Evolutionary conservation across 2,329 filamentous ascomycete species (phyloP).

Genomic region (Trichoderma citrinoviride): DNA sequence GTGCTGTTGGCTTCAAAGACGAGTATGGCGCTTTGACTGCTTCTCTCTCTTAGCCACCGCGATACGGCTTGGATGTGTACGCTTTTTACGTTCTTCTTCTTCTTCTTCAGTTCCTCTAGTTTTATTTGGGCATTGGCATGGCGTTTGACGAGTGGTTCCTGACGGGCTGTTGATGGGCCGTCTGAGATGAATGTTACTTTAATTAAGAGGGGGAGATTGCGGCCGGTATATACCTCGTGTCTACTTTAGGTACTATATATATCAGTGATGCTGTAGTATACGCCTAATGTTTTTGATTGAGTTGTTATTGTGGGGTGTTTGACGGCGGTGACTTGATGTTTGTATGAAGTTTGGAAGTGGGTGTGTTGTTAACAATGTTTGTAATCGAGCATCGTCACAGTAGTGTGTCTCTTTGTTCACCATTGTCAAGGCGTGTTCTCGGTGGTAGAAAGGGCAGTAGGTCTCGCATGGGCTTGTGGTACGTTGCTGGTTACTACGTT

Average conservation of each 20-base stretch:
- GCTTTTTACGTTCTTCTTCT: slow-evolving; percentile 21
- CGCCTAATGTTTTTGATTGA: not conserved
- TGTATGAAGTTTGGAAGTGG: too few relatives aligned
- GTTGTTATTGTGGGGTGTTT: too few relatives aligned
- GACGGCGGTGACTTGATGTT: too few relatives aligned
- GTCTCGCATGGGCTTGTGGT: too few relatives aligned
- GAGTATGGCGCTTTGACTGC: not conserved
- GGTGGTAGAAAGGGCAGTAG: too few relatives aligned
- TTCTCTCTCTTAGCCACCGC: not conserved
- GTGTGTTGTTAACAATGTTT: too few relatives aligned
- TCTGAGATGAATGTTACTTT: slow-evolving; percentile 6
- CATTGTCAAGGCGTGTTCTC: too few relatives aligned
- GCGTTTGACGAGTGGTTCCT: slow-evolving; percentile 25
- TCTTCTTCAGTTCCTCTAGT: not conserved
- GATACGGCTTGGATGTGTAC: slow-evolving; percentile 1
- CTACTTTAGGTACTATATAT: not conserved
- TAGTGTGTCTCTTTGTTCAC: too few relatives aligned
- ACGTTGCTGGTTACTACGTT: too few relatives aligned
- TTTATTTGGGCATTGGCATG: slow-evolving; percentile 25
- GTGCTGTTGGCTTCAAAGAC: not conserved
- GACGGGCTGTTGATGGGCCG: slow-evolving; percentile 9
- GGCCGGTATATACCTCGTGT: not conserved
- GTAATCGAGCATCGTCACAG: too few relatives aligned
- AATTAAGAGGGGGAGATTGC: not conserved
- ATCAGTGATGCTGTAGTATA: not conserved